A percentile compares a stretch with the other conserved stretches of the same genome.
phyloP scores from a whole-genome alignment of 139 green algal species.

The Dunaliella primolecta region DNA sequence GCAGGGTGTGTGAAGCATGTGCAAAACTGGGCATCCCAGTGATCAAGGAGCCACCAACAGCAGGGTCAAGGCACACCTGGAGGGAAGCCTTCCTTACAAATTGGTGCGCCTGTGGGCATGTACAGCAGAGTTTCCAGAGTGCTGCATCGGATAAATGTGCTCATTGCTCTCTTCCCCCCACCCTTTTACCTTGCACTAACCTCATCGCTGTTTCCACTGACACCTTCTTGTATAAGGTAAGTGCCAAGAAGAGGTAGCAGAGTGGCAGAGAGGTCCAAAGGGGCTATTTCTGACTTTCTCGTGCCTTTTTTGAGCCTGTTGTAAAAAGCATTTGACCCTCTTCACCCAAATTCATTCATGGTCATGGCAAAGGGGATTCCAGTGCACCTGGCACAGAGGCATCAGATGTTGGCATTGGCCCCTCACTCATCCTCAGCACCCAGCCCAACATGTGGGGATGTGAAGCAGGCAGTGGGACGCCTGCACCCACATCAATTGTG shows the following conservation, averaged over 20 bases:
- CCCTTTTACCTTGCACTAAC: neutral
- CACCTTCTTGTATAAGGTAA: too few relatives aligned
- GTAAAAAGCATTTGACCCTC: neutral
- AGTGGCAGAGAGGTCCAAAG: too few relatives aligned
- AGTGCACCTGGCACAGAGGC: too few relatives aligned
- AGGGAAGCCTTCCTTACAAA: neutral
- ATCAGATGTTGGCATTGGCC: too few relatives aligned
- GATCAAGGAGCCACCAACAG: neutral
- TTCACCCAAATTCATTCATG: neutral
- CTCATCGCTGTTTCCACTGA: neutral
- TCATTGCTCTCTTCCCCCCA: neutral
- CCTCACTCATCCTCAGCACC: too few relatives aligned
- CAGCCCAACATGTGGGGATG: too few relatives aligned
- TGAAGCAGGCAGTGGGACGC: too few relatives aligned
- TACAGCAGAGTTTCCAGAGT: neutral
- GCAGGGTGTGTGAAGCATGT: neutral
- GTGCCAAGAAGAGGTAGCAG: neutral
- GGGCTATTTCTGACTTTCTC: too few relatives aligned
- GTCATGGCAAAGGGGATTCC: too few relatives aligned
- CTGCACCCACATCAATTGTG: too few relatives aligned
- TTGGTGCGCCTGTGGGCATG: neutral
- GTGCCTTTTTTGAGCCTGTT: neutral
- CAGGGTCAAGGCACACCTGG: neutral
- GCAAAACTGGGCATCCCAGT: neutral
- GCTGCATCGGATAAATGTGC: neutral